Evolutionary conservation across 1,284 basidiomycete species (phyloP).

Genomic region (Sporisorium sorghi): DNA sequence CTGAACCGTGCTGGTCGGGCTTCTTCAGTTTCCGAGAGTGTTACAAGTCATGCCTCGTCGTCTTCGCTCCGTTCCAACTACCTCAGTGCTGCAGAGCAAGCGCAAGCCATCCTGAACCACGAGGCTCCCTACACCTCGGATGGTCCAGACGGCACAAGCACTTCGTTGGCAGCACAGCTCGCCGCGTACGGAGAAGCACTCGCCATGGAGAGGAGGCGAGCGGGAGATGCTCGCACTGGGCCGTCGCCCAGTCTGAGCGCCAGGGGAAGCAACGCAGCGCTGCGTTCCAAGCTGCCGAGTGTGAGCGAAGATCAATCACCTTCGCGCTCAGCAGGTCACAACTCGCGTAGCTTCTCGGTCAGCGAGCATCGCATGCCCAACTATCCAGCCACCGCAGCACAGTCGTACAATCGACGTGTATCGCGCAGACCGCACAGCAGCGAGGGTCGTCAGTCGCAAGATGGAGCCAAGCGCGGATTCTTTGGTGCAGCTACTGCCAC

Average conservation of each 20-base stretch:
- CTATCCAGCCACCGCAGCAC: constrained; percentile 36
- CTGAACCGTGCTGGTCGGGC: constrained; percentile 22
- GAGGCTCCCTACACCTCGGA: constrained; percentile 32
- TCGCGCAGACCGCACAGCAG: constrained; percentile 48
- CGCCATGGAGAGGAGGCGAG: constrained; percentile 43
- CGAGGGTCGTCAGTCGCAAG: constrained; percentile 40
- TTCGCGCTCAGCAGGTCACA: constrained; percentile 18
- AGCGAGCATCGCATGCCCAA: constrained; percentile 29
- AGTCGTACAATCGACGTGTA: constrained; percentile 43
- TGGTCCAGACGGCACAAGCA: constrained; percentile 38
- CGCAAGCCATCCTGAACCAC: constrained; percentile 53
- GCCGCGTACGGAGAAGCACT: constrained; percentile 59
- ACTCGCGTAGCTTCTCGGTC: constrained; percentile 28
- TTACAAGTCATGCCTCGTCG: constrained; percentile 35
- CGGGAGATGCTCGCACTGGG: constrained; percentile 36
- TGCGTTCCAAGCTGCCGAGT: constrained; percentile 47
- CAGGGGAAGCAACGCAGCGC: constrained; percentile 45
- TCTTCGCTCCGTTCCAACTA: constrained; percentile 47
- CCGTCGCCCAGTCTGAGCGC: constrained; percentile 46
- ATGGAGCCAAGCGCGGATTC: constrained; percentile 6
- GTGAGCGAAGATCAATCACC: constrained; percentile 54
- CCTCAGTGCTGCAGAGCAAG: constrained; percentile 53
- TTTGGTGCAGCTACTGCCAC: constrained; percentile 9
- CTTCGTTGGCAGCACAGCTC: constrained; percentile 47
- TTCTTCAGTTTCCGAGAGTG: constrained; percentile 29